Conservation (phyloP, 225 moss, liverwort and hornwort species). For the Ulota crispa region DNA sequence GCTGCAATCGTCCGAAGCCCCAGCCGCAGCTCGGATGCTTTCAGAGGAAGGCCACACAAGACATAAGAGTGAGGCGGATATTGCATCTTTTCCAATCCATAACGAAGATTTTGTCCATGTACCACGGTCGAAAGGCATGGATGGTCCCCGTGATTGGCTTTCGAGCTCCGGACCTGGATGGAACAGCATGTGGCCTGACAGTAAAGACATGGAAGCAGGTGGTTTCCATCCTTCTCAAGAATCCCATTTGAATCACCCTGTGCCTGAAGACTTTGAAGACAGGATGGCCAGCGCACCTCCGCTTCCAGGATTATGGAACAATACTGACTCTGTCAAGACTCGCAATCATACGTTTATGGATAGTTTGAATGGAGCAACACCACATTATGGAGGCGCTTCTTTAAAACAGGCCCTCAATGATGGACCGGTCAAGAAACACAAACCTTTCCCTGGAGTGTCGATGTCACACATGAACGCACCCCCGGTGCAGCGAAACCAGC, state of each 20-base stretch:
- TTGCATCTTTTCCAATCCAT: slow-evolving; percentile 27
- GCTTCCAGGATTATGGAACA: slow-evolving; percentile 40
- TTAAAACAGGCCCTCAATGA: slow-evolving; percentile 31
- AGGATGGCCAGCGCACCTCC: slow-evolving; percentile 48
- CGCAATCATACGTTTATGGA: slow-evolving; percentile 37
- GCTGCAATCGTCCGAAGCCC: slow-evolving; percentile 68
- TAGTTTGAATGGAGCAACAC: slow-evolving; percentile 43
- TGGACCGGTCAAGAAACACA: slow-evolving; percentile 31
- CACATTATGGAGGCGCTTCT: slow-evolving; percentile 38
- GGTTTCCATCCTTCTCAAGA: slow-evolving; percentile 32
- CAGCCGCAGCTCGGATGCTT: slow-evolving; percentile 47
- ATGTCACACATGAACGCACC: slow-evolving; percentile 34
- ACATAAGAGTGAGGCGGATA: slow-evolving; percentile 32
- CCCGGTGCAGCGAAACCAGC: slow-evolving; percentile 33
- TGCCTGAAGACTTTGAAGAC: slow-evolving; percentile 31
- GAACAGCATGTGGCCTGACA: slow-evolving; percentile 59
- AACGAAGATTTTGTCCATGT: slow-evolving; percentile 26
- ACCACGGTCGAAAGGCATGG: slow-evolving; percentile 26
- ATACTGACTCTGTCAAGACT: slow-evolving; percentile 23
- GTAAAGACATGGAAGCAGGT: slow-evolving; percentile 52
- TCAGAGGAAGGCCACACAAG: slow-evolving; percentile 37
- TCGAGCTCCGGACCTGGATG: slow-evolving; percentile 45
- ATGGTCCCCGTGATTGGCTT: slow-evolving; percentile 41
- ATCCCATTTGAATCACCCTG: slow-evolving; percentile 35
- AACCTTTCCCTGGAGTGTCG: slow-evolving; percentile 33